phyloP scores from a whole-genome alignment of 768 basidiomycete species.

The Rhodocollybia butyracea region DNA sequence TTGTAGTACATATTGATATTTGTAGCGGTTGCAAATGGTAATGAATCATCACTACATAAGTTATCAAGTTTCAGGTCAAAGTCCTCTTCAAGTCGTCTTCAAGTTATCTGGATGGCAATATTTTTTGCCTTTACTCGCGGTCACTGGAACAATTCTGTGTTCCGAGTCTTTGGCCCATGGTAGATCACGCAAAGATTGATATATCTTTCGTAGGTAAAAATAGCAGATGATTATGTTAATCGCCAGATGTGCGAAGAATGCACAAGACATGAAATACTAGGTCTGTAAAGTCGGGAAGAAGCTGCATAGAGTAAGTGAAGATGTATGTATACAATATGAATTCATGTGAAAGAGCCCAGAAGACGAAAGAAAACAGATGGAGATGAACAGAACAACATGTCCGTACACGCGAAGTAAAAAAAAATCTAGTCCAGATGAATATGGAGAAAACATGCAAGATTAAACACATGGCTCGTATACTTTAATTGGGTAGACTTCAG shows the following conservation, averaged over 20 bases:
- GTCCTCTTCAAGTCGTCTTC: too few relatives aligned
- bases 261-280: not conserved
- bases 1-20: too few relatives aligned
- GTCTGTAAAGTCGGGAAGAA: not conserved
- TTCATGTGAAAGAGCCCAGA: not conserved
- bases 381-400: conserved; percentile 3
- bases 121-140: too few relatives aligned
- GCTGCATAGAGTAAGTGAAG: not conserved
- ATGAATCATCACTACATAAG: too few relatives aligned
- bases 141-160: too few relatives aligned
- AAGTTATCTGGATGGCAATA: too few relatives aligned
- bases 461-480: not conserved
- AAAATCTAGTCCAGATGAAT: conserved; percentile 2
- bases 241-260: not conserved
- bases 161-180: too few relatives aligned
- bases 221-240: too few relatives aligned
- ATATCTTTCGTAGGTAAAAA: too few relatives aligned
- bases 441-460: conserved; percentile 3
- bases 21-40: too few relatives aligned
- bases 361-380: not conserved
- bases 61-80: too few relatives aligned
- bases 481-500: not conserved
- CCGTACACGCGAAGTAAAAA: not conserved
- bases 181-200: too few relatives aligned
- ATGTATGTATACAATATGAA: not conserved